phyloP scores from a whole-genome alignment of 768 basidiomycete genomes.

The Podaxis carcinomalis region DNA sequence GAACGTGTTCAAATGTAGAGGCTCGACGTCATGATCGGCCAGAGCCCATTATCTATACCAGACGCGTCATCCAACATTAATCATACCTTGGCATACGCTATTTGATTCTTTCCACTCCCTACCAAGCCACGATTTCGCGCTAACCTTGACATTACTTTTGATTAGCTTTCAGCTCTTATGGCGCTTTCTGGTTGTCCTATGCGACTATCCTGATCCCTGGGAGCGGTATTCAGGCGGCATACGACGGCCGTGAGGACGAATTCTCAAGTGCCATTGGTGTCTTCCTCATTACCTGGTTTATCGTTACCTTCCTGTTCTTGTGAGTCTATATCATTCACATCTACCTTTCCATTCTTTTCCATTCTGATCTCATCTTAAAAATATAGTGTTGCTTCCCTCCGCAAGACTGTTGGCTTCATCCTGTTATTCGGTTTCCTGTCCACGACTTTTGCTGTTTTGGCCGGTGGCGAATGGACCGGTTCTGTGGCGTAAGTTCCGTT shows the following conservation, averaged over 20 bases:
- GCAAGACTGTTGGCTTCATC: slow-evolving; percentile 37
- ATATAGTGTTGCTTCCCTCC: slow-evolving; percentile 32
- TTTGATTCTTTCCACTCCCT: not conserved
- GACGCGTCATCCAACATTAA: not conserved
- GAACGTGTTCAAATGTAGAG: not conserved
- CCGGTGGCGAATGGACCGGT: slow-evolving; percentile 31
- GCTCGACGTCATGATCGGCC: not conserved
- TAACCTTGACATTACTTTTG: not conserved
- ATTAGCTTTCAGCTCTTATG: slow-evolving; percentile 76
- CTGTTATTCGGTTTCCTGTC: slow-evolving; percentile 32
- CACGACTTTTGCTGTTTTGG: slow-evolving; percentile 38
- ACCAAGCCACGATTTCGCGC: not conserved
- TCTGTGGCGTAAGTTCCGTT: slow-evolving; percentile 23
- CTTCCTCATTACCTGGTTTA: slow-evolving; percentile 69
- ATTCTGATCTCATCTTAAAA: not conserved
- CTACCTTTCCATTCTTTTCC: not conserved
- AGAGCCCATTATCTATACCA: not conserved
- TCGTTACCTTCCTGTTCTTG: slow-evolving; percentile 69
- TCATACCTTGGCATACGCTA: not conserved
- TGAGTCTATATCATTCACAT: slow-evolving; percentile 26
- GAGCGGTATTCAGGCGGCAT: slow-evolving; percentile 57
- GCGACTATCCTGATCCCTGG: slow-evolving; percentile 69
- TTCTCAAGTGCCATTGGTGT: slow-evolving; percentile 61
- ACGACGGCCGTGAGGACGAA: slow-evolving; percentile 29
- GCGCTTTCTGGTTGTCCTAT: slow-evolving; percentile 87